Base-by-base conservation (phyloP, 2,329 filamentous ascomycete genomes). In the Aspergillus ruber region DNA sequence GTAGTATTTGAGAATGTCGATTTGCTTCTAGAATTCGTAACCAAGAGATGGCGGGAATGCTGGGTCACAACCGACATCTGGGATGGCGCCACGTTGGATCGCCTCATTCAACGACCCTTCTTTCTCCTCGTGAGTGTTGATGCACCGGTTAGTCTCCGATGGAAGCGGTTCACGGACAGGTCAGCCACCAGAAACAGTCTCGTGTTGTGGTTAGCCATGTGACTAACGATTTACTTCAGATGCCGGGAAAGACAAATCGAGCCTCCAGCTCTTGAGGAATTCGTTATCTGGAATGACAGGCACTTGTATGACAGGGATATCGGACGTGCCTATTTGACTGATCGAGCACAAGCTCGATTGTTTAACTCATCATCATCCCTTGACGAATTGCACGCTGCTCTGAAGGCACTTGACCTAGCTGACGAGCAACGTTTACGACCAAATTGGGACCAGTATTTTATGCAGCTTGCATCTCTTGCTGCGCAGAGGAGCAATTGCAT, bases 391-490 rank as follows among this genome's bases (percentile, higher is more conserved):
- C 83, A 89, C 65, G 74, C 78, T 3, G 84, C 86, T 7, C 80
- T 98, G 1, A 77, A 80, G 43, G 79, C 81, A 42, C 78, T 96
- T 6, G 81, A 95, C 64, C 80, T 98, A 21, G 78, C 85, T 1
- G 84, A 93, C 61, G 79, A 85, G 29, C 80, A 86, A 58, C 85
- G 93, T 2, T 77, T 98, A 32, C 83, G 93, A 1, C 93, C 93
- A 1, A 84, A 82, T 43, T 98, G 93, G 93, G 93, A 98, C 69
- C 84, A 87, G 60, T 98, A 98, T 73, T 98, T 98, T 65, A 98
- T 98, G 93, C 83, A 88, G 36, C 77, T 98, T n/a, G 90, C 93
- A 4, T 89, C 87, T 29, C 81, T 98, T 42, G 93, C 93, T 6
- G 88, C 91, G 0, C 86, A 89, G 57, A 81, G 93, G 54, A 89